These are phyloP conservation scores for Fusarium protoensiforme DNA, from an alignment of 2,329 filamentous ascomycete genomes.

Conservation along the genomic window DNA sequence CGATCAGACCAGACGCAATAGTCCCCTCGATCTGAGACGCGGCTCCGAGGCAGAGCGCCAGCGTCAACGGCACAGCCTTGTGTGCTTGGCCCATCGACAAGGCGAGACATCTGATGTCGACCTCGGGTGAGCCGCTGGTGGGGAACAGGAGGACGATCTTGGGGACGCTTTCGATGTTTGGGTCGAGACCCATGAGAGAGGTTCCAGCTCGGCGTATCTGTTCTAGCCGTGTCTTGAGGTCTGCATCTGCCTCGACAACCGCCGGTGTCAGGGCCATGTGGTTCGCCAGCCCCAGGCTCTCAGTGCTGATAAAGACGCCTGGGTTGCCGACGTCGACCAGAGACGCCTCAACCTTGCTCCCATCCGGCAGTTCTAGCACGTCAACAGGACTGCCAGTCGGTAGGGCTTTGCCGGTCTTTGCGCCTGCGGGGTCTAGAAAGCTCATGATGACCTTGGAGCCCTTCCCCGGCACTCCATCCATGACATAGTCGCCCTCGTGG, in stretches of 20 bases:
- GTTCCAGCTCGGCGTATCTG: conserved; percentile 67
- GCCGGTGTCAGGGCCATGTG: conserved; percentile 63
- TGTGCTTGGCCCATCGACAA: conserved; percentile 68
- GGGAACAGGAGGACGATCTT: conserved; percentile 67
- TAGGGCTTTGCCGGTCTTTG: conserved; percentile 66
- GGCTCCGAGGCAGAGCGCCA: conserved; percentile 62
- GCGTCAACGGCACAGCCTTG: conserved; percentile 65
- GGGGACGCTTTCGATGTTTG: conserved; percentile 62
- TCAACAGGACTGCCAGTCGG: conserved; percentile 67
- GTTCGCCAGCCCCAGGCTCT: conserved; percentile 59
- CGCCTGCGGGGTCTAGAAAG: conserved; percentile 71
- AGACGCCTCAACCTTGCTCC: conserved; percentile 58
- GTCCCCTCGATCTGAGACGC: conserved; percentile 60
- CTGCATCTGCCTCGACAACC: conserved; percentile 58
- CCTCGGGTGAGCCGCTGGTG: conserved; percentile 38
- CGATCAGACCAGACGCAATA: conserved; percentile 50
- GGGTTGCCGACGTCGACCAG: conserved; percentile 74
- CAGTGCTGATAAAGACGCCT: conserved; percentile 68
- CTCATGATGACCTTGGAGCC: conserved; percentile 68
- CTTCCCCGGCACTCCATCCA: conserved; percentile 72
- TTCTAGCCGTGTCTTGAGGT: conserved; percentile 61
- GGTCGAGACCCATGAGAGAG: conserved; percentile 69
- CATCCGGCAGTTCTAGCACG: conserved; percentile 52
- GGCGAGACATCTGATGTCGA: conserved; percentile 59
- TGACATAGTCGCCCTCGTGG: conserved; percentile 63